These are phyloP conservation scores for Chamaecyparis obtusa DNA, from an alignment of 75 land plant genomes.

Conservation along the genomic window DNA sequence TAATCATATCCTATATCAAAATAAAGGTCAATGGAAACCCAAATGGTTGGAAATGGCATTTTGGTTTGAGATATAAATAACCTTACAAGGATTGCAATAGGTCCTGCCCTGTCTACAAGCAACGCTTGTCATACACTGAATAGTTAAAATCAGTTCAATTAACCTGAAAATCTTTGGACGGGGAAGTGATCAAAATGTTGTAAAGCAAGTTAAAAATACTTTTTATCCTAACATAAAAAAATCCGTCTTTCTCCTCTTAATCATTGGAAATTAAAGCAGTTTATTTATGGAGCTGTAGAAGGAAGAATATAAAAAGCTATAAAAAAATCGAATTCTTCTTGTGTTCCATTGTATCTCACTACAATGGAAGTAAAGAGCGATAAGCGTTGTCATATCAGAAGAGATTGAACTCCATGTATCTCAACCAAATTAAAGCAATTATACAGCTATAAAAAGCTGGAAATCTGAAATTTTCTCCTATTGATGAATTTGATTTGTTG, in stretches of 20 bases:
- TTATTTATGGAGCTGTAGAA: neutral
- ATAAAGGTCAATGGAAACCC: no score
- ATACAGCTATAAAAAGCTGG: no score
- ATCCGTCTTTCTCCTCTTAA: neutral
- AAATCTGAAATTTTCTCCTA: no score
- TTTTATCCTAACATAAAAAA: neutral
- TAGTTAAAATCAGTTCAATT: neutral
- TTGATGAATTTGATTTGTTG: neutral
- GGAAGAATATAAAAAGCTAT: neutral
- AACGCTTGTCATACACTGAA: slow-evolving; percentile 45
- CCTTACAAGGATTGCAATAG: neutral
- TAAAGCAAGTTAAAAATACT: neutral
- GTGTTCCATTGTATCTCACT: neutral
- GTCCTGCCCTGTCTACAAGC: slow-evolving; percentile 26
- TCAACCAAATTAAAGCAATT: neutral
- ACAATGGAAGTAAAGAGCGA: neutral
- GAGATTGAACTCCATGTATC: neutral
- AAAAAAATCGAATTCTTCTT: neutral
- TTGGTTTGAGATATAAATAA: neutral
- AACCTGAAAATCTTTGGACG: neutral
- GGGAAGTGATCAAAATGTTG: neutral
- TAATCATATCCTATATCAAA: no score
- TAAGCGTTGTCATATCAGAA: neutral
- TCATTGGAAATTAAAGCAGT: neutral
- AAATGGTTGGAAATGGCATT: no score